Percentiles rank a stretch among this genome's conserved stretches.
Conservation (phyloP, 129 eudicot genomes). For the Helichrysum umbraculigerum region DNA sequence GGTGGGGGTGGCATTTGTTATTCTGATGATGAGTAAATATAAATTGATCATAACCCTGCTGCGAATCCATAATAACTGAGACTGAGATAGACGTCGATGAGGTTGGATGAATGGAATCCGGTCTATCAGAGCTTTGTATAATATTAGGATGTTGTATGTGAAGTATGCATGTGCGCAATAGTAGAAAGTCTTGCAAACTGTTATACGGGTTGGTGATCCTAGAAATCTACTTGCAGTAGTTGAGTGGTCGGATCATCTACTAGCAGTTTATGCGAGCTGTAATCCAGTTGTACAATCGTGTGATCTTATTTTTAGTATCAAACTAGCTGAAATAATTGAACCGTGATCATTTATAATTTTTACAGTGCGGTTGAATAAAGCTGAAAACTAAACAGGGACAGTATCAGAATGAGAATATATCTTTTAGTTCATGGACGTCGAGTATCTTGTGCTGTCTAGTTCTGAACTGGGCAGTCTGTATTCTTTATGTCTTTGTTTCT, state of each 20-base stretch:
- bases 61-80: neutral
- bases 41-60: neutral
- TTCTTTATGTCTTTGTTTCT: too few relatives aligned
- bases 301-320: neutral
- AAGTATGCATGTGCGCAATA: conserved; percentile 3
- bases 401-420: neutral
- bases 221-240: too few relatives aligned
- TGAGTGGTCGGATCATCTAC: too few relatives aligned
- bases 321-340: neutral
- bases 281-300: too few relatives aligned
- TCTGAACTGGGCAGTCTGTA: neutral
- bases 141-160: neutral
- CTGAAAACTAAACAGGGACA: neutral
- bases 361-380: neutral
- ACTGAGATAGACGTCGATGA: neutral
- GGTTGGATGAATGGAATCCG: neutral
- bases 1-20: too few relatives aligned
- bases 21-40: conserved; percentile 16
- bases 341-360: neutral
- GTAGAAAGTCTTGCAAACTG: neutral
- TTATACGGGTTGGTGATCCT: neutral
- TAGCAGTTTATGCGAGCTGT: too few relatives aligned
- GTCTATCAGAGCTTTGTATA: neutral
- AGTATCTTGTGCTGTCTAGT: neutral
- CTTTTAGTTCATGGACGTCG: neutral